Evolutionary conservation across 73 alveolate species (phyloP).

Genomic region (Tetrahymena malaccensis): DNA sequence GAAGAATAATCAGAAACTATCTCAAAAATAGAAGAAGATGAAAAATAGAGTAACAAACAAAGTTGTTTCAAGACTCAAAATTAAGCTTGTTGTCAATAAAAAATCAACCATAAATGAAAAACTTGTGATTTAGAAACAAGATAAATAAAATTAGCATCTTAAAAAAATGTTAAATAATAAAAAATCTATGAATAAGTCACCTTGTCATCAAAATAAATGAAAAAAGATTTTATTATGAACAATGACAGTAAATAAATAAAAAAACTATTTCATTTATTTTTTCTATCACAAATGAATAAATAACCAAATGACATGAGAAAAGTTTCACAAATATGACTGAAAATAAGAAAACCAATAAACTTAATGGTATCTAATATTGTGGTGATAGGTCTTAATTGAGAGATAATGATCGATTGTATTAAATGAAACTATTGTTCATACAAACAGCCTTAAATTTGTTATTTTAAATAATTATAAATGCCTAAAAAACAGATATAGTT

Average conservation of each 20-base stretch:
- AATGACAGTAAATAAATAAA: neutral
- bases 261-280: neutral
- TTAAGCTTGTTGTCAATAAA: neutral
- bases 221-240: neutral
- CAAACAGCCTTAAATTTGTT: neutral
- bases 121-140: neutral
- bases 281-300: neutral
- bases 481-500: neutral
- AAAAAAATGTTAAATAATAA: neutral
- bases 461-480: neutral
- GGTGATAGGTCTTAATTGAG: neutral
- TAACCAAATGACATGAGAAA: neutral
- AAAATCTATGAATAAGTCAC: neutral
- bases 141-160: neutral
- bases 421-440: neutral
- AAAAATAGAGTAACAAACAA: neutral
- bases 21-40: neutral
- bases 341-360: neutral
- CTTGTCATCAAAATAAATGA: neutral
- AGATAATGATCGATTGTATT: neutral
- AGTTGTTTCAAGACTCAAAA: neutral
- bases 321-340: neutral
- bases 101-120: neutral
- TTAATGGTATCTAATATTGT: neutral
- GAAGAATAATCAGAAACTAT: neutral